Base-by-base conservation (phyloP, 2,329 filamentous ascomycete species). In the Hypocrella siamensis region DNA sequence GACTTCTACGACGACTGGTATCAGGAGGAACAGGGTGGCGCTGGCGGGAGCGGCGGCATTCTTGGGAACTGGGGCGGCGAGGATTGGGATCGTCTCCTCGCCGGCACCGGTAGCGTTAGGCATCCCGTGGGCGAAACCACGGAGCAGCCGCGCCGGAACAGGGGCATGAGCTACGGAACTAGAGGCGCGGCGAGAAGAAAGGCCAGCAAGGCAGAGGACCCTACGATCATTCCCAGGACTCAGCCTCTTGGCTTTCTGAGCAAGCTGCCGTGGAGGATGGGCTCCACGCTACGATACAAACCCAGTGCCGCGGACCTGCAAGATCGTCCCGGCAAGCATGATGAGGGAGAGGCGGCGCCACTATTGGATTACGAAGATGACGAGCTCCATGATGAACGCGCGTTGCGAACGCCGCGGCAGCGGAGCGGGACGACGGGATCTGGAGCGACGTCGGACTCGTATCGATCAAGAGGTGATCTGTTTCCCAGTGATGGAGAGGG, bases 1-100 rank as follows among this genome's bases (percentile, higher is more conserved):
- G 88, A 94, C 53, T 96, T 96, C 52, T 96, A 96, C 59, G 88
- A 94, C 54, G 88, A 94, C 54, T 96, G 88, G 88, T 84, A 93
- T 38, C 64, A 69, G 34, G 67, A 71, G 30, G 60, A 65, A 33
- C 35, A 35, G 15, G 32, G 44, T 21, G 67, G 74, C 25, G 69
- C n/a, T n/a, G n/a, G n/a, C n/a, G n/a, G n/a, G n/a, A n/a, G 75
- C 1, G 53, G 74, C 25, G 68, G 75, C 1, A 53, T 88, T 30
- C 58, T 86, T 32, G 77, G 67, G 28, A 57, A 73, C 28, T 93
- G 84, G 81, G 76, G 78, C 25, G 75, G 60, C 42, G 85, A 92
- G 46, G 85, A 93, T 49, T 75, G 92, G 60, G 88, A 93, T 50
- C 67, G 83, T 31, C 57, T 94, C 39, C 58, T 93, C 31, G 81